Evolutionary conservation across 2,329 filamentous ascomycete genomes (phyloP).

Genomic region (Stagonosporopsis chrysanthemi): DNA sequence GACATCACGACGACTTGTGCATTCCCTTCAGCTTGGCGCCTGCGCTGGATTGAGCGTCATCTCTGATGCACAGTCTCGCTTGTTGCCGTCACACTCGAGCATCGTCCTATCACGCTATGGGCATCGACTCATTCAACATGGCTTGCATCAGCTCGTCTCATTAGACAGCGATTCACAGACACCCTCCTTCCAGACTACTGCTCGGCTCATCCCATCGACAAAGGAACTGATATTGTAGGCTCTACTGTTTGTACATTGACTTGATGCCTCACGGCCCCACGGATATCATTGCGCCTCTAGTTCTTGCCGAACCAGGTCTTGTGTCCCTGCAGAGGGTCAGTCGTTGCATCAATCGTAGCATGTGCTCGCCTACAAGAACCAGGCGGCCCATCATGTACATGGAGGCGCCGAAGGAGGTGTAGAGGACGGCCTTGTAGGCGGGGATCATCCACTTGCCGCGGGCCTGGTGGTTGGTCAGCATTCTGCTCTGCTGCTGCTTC

Average conservation of each 20-base stretch:
- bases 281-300: slow-evolving; percentile 34
- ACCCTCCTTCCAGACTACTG: background rate
- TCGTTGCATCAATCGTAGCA: background rate
- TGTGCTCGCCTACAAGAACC: slow-evolving; percentile 57
- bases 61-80: too few species aligned
- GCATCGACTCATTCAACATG: background rate
- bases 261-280: slow-evolving; percentile 19
- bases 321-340: slow-evolving; percentile 61
- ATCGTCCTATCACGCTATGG: background rate
- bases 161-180: background rate
- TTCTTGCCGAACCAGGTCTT: slow-evolving; percentile 72
- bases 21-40: too few species aligned
- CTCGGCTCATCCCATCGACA: slow-evolving; percentile 4
- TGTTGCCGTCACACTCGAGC: background rate
- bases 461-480: slow-evolving; percentile 54
- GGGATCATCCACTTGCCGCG: slow-evolving; percentile 71
- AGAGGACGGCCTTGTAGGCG: slow-evolving; percentile 72
- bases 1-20: background rate
- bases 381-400: slow-evolving; percentile 79
- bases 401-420: slow-evolving; percentile 68
- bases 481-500: background rate
- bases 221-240: slow-evolving; percentile 26
- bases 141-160: background rate
- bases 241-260: slow-evolving; percentile 45
- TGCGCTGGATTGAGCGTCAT: too few species aligned